Evolutionary conservation across 2,329 filamentous ascomycete species (phyloP).

Genomic region (Epichloe glyceriae): DNA sequence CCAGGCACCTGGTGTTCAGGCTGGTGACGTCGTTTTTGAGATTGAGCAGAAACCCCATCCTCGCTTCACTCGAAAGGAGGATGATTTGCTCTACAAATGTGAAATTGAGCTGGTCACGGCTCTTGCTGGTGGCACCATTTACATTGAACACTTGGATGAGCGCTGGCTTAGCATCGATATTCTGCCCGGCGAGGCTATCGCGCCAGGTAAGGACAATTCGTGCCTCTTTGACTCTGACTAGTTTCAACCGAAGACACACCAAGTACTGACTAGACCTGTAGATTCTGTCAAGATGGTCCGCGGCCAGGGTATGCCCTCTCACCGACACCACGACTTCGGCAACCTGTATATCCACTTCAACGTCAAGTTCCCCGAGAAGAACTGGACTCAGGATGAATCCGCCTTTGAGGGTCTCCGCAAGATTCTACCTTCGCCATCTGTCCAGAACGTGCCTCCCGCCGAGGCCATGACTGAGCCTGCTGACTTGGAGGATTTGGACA

Average conservation of each 20-base stretch:
- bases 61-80: constrained; percentile 89
- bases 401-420: constrained; percentile 70
- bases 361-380: constrained; percentile 87
- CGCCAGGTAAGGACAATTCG: constrained; percentile 53
- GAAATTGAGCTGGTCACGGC: constrained; percentile 95
- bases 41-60: constrained; percentile 98
- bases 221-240: neutral
- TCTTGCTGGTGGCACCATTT: constrained; percentile 79
- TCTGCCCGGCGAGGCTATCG: constrained; percentile 85
- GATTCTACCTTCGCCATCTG: constrained; percentile 60
- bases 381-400: constrained; percentile 51
- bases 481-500: constrained; percentile 74
- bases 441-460: constrained; percentile 54
- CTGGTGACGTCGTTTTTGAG: constrained; percentile 95
- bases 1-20: constrained; percentile 81
- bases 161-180: constrained; percentile 93
- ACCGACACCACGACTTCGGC: constrained; percentile 85
- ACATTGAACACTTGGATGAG: constrained; percentile 93
- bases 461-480: constrained; percentile 90
- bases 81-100: constrained; percentile 88
- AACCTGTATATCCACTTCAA: constrained; percentile 97
- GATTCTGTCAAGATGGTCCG: constrained; percentile 87
- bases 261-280: constrained; percentile 23
- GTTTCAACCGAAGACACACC: neutral
- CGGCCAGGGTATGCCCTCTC: constrained; percentile 95